Evolutionary conservation across 2,329 filamentous ascomycete species (phyloP), one percentile per base, ranked within the genome.

Genomic region (Pyrenochaeta sp.): DNA sequence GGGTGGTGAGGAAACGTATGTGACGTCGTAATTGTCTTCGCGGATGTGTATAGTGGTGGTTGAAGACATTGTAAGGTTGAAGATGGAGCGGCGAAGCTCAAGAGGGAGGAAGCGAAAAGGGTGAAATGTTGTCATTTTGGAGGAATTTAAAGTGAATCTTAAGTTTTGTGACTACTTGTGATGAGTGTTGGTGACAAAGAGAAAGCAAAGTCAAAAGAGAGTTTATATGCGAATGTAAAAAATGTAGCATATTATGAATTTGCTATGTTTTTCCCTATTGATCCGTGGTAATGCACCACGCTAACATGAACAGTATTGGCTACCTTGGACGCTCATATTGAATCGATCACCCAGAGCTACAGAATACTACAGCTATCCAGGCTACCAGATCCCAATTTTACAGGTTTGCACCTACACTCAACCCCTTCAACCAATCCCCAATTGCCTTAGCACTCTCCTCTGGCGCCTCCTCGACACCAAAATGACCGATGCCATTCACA

Each of bases 401-500:
- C 1, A 11, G 20, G 12, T 20, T 11, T 2, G 3, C 35, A 20
- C 7, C 7, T 21, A 15, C 42, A 17, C 42, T 40, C 31, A 69
- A 29, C 3, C 46, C 46, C 35, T 55, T 56, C 50, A 72, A 27
- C 67, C 73, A 49, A 5, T 74, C 72, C 7, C 54, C 45, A 5
- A 84, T 71, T 17, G 76, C 72, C 45, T 68, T 69, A 27, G 81
- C 69, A 20, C 84, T 72, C 2, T 78, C 78, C 10, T 79, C 77
- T 0, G 83, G 82, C 21, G 71, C 73, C 53, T 86, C 79, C 58
- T 87, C 84, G 0, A 82, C 79, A 14, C 85, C 77, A 63, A 83
- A 87, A 68, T 87, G 84, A 0, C 84, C 84, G 29, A 80, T 78
- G 4, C 82, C 78, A 30, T 83, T 71, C 5, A 66, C 72, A 37